These are phyloP conservation scores for Lactarius pseudohatsudake DNA, from an alignment of 768 basidiomycete species.

Conservation along the genomic window DNA sequence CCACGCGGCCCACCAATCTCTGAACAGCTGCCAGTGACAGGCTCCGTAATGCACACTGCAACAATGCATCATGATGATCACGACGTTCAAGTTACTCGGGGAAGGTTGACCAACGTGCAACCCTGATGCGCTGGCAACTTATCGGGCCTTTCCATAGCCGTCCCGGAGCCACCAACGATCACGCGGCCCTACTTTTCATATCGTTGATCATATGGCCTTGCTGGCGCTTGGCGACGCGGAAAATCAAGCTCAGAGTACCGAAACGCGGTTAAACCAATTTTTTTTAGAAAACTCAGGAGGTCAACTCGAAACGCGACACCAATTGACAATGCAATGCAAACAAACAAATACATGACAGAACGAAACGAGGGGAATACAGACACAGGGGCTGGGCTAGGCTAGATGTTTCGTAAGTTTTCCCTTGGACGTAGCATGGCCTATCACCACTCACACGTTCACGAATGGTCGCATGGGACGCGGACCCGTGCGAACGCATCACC, in stretches of 20 bases:
- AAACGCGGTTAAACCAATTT: background rate
- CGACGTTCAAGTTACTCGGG: background rate
- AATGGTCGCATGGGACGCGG: background rate
- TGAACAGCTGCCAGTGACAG: background rate
- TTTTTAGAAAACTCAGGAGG: background rate
- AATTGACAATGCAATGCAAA: background rate
- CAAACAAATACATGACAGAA: background rate
- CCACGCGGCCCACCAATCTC: background rate
- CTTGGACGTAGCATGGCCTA: background rate
- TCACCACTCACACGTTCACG: background rate
- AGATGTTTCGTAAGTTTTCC: background rate
- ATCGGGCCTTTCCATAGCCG: background rate
- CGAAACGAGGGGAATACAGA: background rate
- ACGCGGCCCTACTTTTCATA: background rate
- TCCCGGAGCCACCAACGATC: background rate
- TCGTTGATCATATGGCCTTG: background rate
- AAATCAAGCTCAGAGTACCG: background rate
- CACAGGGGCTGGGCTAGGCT: background rate
- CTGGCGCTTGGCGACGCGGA: background rate
- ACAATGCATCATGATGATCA: background rate
- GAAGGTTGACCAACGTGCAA: background rate
- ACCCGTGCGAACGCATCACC: conserved; percentile 1
- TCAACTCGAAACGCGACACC: background rate
- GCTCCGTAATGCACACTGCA: background rate
- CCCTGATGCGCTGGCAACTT: background rate